phyloP scores from a whole-genome alignment of 371 early-diverging fungal species.

The Syncephalastrum monosporum region DNA sequence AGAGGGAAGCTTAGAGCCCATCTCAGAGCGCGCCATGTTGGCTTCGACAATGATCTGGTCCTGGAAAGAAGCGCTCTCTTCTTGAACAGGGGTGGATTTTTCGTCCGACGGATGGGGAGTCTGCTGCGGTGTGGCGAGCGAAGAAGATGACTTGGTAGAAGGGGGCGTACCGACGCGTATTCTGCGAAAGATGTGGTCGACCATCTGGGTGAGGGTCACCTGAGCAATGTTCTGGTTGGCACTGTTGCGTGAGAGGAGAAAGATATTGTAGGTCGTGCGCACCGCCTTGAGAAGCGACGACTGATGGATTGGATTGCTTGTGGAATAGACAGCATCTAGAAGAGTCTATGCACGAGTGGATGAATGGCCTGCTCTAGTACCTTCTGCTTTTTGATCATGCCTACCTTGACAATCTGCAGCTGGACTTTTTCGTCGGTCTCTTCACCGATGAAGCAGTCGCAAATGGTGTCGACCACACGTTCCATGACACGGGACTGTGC shows the following conservation, averaged over 20 bases:
- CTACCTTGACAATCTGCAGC: constrained; percentile 72
- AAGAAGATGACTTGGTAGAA: no score
- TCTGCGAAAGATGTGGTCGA: constrained; percentile 76
- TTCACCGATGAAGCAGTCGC: constrained; percentile 66
- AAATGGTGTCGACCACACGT: constrained; percentile 55
- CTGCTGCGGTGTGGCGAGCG: not conserved
- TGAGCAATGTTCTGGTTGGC: constrained; percentile 87
- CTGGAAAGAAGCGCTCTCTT: constrained; percentile 25
- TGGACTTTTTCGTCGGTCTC: constrained; percentile 76
- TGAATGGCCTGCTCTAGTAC: constrained; percentile 22
- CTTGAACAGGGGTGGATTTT: constrained; percentile 1
- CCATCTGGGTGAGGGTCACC: constrained; percentile 88
- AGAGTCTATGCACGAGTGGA: constrained; percentile 63
- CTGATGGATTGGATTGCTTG: constrained; percentile 71
- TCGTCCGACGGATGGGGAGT: not conserved
- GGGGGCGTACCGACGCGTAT: constrained; percentile 16
- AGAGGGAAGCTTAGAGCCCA: constrained; percentile 35
- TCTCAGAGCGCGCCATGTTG: constrained; percentile 48
- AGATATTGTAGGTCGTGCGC: constrained; percentile 74
- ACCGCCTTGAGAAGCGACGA: constrained; percentile 79
- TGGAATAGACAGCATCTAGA: constrained; percentile 76
- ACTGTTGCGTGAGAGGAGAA: constrained; percentile 66
- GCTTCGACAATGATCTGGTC: constrained; percentile 52
- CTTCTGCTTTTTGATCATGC: not conserved
- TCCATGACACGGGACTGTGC: constrained; percentile 52